Conservation (phyloP, 805 yeast genomes). For the Kodamaea laetipori region DNA sequence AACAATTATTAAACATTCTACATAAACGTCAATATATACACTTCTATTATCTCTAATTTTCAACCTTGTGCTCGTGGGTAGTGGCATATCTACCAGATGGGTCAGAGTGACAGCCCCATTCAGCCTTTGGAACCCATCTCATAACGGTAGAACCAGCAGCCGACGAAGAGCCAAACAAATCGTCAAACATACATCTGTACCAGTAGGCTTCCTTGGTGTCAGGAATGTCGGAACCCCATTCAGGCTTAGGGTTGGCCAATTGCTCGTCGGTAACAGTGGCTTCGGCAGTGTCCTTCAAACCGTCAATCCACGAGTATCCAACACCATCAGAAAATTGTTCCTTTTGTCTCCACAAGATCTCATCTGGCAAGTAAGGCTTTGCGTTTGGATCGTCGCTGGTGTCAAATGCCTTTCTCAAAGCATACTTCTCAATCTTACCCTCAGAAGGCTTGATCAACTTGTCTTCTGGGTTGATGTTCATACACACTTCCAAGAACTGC, state of each 20-base stretch:
- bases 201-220: conserved; percentile 98
- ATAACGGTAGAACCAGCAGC: conserved; percentile 96
- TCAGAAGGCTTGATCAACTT: conserved; percentile 74
- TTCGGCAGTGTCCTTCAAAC: conserved; percentile 94
- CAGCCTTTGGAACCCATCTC: conserved; percentile 99
- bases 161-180: conserved; percentile 74
- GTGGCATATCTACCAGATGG: conserved; percentile 97
- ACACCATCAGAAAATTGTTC: conserved; percentile 99
- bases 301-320: conserved; percentile 99
- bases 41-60: conserved; percentile 13
- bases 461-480: conserved; percentile 94
- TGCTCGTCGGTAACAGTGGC: conserved; percentile 84
- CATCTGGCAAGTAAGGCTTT: conserved; percentile 91
- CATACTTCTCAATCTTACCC: conserved; percentile 91
- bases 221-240: conserved; percentile 96
- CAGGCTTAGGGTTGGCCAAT: conserved; percentile 85
- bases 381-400: conserved; percentile 77
- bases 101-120: conserved; percentile 99
- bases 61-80: conserved; percentile 68
- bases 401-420: conserved; percentile 96
- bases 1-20: too few species aligned
- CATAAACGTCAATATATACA: conserved; percentile 1
- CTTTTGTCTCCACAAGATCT: conserved; percentile 99
- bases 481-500: conserved; percentile 84
- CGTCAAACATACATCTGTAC: conserved; percentile 97